Percentiles rank a stretch among this genome's conserved stretches.
These are phyloP conservation scores for Neopestalotiopsis clavispora DNA, from an alignment of 2,329 filamentous ascomycete genomes.

Conservation along the genomic window DNA sequence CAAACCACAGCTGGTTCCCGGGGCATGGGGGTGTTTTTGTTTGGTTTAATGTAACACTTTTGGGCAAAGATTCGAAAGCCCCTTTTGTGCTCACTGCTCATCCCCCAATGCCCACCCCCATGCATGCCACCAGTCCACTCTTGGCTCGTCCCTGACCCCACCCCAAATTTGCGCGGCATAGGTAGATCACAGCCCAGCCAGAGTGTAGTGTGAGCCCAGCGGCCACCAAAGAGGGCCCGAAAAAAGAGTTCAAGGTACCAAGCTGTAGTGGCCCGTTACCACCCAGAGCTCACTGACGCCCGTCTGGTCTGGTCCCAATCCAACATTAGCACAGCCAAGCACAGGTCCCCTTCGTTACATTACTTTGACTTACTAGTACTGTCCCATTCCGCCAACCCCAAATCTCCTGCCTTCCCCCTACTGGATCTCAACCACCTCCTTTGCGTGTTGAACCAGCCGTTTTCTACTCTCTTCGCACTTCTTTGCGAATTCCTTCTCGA, in stretches of 20 bases:
- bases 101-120: background rate
- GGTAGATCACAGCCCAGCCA: background rate
- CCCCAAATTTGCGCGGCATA: constrained; percentile 13
- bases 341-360: constrained; percentile 13
- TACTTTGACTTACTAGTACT: constrained; percentile 5
- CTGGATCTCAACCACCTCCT: constrained; percentile 17
- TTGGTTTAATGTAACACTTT: background rate
- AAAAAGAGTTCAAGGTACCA: constrained; percentile 6
- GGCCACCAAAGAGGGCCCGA: background rate
- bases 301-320: too few species aligned
- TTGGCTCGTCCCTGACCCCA: constrained; percentile 9
- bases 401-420: constrained; percentile 11
- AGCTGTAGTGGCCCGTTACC: constrained; percentile 6
- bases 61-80: background rate
- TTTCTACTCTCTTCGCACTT: background rate
- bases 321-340: background rate
- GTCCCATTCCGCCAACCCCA: constrained; percentile 13
- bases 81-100: constrained; percentile 9
- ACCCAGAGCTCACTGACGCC: background rate
- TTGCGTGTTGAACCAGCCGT: constrained; percentile 16
- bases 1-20: background rate
- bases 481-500: background rate
- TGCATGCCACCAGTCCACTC: constrained; percentile 8
- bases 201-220: background rate
- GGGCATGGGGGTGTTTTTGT: background rate